Evolutionary conservation across 2,329 filamentous ascomycete species (phyloP), one percentile per base, ranked within the genome.

Genomic region (Ophiosphaerella narmari): DNA sequence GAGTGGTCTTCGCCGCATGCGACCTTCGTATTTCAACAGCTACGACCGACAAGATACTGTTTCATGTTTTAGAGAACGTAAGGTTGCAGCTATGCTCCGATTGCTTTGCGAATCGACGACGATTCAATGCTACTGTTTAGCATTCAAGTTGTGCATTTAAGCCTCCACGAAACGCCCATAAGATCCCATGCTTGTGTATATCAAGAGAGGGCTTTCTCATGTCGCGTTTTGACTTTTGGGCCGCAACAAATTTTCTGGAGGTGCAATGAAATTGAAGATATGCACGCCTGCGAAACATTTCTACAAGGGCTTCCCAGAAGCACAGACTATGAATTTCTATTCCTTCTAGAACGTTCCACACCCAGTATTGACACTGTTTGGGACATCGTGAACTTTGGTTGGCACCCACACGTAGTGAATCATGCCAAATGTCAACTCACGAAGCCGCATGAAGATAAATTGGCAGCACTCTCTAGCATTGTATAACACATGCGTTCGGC

Each of bases 241-340:
- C 14, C 18, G 16, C 11, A 43, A 29, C 37, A 44, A 47, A 34
- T 54, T 8, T 54, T 50, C 29, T 51, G 54, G 50, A 32, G 54
- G 18, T 57, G 54, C 23, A 26, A 16, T 33, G 35, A 49, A 34
- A 43, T 35, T 18, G 13, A 38, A 29, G 43, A 24, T 1, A 33
- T 29, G 13, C 12, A 46, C 33, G 21, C 37, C 14, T 43, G 41
- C 31, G 41, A 43, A 9, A 43, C 41, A 23, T 43, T 43, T 26
- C 41, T 32, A 6, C 13, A 41, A 32, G 14, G n/a, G 6, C 2
- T 13, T 5, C 23, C 11, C 5, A n/a, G 21, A 32, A 6, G 18
- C 18, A 21, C 4, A 4, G 3, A 21, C 4, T 21, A 4, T 21
- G 18, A 5, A 5, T 21, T 21, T 4, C 18, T 4, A 21, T 21